Conservation (phyloP, 257 asterid species). For the Gentiana dahurica region DNA sequence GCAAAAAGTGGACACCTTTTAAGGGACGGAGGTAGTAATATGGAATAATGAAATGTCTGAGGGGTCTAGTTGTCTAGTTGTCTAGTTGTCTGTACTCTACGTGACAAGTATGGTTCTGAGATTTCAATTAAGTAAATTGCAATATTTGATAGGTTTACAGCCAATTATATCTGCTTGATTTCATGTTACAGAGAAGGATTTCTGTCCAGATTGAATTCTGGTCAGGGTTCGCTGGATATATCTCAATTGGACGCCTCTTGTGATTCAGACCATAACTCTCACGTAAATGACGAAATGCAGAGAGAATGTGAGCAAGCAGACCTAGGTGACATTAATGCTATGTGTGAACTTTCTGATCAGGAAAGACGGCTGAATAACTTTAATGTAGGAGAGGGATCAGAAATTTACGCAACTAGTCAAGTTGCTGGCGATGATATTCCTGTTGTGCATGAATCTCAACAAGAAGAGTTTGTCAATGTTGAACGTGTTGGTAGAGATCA, state of each 20-base stretch:
- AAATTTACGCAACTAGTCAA: slow-evolving; percentile 8
- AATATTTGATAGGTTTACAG: no score
- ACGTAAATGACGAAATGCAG: slow-evolving; percentile 10
- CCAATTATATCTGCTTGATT: neutral
- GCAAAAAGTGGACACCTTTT: no score
- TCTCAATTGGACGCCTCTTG: slow-evolving; percentile 20
- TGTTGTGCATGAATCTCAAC: slow-evolving; percentile 17
- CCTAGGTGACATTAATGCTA: slow-evolving; percentile 15
- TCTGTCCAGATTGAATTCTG: slow-evolving; percentile 51
- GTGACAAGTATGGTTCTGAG: no score
- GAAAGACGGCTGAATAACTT: slow-evolving; percentile 23
- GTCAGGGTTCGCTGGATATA: slow-evolving; percentile 20
- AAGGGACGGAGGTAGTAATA: no score
- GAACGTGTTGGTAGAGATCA: slow-evolving; percentile 18
- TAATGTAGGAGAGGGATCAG: slow-evolving; percentile 10
- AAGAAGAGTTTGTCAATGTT: slow-evolving; percentile 15
- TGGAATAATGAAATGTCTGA: no score
- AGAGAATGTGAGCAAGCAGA: slow-evolving; percentile 17
- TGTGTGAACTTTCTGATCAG: slow-evolving; percentile 21
- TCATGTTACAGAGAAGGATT: slow-evolving; percentile 65
- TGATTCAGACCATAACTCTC: slow-evolving; percentile 16
- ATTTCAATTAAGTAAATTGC: no score
- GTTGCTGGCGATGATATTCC: slow-evolving; percentile 17
- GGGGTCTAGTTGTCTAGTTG: no score
- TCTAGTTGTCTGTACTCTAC: no score